phyloP scores from a whole-genome alignment of 2,329 filamentous ascomycete species.

The Penicillium psychrosexuale region DNA sequence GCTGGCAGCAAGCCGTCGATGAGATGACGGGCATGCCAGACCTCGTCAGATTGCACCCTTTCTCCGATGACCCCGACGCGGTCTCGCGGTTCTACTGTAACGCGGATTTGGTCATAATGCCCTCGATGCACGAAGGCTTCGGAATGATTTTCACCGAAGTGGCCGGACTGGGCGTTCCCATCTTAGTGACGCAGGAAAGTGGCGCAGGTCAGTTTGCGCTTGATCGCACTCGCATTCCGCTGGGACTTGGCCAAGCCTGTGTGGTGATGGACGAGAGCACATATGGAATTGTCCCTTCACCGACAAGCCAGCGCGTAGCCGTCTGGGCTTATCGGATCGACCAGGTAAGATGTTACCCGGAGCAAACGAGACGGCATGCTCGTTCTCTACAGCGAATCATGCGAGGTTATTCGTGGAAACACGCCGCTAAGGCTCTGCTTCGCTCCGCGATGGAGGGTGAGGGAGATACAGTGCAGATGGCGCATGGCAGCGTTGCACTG shows the following conservation, averaged over 20 bases:
- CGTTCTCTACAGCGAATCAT: neutral
- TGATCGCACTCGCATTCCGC: neutral
- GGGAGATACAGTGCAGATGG: slow-evolving; percentile 1
- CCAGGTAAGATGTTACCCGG: neutral
- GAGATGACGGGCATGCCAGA: neutral
- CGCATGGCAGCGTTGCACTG: neutral
- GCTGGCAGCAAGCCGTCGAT: neutral
- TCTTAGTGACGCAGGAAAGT: neutral
- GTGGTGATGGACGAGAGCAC: slow-evolving; percentile 1
- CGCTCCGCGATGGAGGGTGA: neutral
- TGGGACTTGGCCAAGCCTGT: neutral
- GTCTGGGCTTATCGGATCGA: slow-evolving; percentile 1
- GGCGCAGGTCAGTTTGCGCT: neutral
- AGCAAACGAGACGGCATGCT: slow-evolving; percentile 1
- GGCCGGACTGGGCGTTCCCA: neutral
- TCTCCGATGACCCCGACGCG: neutral
- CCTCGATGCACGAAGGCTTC: slow-evolving; percentile 2
- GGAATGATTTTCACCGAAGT: slow-evolving; percentile 2
- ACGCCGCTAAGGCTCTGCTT: neutral
- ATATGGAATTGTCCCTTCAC: neutral
- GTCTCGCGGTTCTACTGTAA: neutral
- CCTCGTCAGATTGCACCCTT: neutral
- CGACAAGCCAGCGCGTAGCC: neutral
- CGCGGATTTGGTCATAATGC: neutral
- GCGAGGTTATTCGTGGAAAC: neutral